A percentile compares a stretch with the other conserved stretches of the same genome.
Conservation (phyloP, 192 early-diverging fungal species). For the Coemansia asiatica region DNA sequence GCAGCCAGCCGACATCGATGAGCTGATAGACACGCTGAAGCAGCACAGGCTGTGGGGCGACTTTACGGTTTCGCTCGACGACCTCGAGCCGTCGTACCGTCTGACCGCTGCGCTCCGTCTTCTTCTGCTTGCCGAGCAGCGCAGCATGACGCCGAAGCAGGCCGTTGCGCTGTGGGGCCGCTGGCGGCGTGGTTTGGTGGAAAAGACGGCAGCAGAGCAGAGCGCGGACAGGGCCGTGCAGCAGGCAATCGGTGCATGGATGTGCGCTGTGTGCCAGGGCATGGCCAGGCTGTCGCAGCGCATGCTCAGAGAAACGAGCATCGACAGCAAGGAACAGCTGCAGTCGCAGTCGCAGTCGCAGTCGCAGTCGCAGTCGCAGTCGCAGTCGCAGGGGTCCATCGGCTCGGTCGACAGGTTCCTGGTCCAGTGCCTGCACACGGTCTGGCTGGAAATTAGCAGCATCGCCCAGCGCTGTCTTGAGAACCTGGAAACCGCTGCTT, state of each 20-base stretch:
- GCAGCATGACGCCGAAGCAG: conserved; percentile 13
- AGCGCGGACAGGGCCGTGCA: not conserved
- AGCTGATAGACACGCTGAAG: conserved; percentile 21
- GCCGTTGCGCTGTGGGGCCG: conserved; percentile 30
- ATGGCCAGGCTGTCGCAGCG: not conserved
- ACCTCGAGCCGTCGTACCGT: conserved; percentile 34
- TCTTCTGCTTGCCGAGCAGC: conserved; percentile 20
- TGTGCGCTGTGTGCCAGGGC: conserved; percentile 15
- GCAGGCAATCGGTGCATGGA: conserved; percentile 12
- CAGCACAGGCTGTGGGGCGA: conserved; percentile 45
- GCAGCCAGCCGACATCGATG: conserved; percentile 10
- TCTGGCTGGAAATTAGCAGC: conserved; percentile 28
- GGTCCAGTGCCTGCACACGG: conserved; percentile 16
- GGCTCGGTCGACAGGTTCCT: conserved; percentile 17
- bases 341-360: not conserved
- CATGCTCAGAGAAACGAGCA: not conserved
- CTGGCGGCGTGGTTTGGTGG: conserved; percentile 24
- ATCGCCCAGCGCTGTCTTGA: conserved; percentile 8
- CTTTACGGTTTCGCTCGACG: conserved; percentile 24
- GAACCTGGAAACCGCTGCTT: not conserved
- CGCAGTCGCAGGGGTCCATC: not conserved
- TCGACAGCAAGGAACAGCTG: not conserved
- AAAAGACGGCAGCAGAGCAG: not conserved
- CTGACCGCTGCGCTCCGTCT: conserved; percentile 37
- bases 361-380: not conserved